These are phyloP conservation scores for Cyphellophora attinorum DNA, from an alignment of 2,329 filamentous ascomycete species.

Conservation along the genomic window DNA sequence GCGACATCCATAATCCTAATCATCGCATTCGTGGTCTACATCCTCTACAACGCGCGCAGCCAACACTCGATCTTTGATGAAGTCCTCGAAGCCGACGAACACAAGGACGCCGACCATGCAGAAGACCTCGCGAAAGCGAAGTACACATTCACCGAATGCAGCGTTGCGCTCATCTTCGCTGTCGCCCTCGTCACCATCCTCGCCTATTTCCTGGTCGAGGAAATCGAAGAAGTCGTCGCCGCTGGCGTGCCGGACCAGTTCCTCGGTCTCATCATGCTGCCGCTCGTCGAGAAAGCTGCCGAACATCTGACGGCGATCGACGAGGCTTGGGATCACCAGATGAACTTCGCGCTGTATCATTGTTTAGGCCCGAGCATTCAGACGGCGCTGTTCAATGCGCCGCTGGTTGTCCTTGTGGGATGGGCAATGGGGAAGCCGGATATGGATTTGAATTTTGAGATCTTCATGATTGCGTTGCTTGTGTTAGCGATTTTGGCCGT, in stretches of 20 bases:
- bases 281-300: constrained; percentile 71
- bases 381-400: constrained; percentile 79
- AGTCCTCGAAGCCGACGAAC: constrained; percentile 62
- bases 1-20: constrained; percentile 62
- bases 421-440: constrained; percentile 60
- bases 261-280: constrained; percentile 57
- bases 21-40: constrained; percentile 55
- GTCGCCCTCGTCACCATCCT: constrained; percentile 63
- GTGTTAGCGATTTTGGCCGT: constrained; percentile 79
- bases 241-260: constrained; percentile 50
- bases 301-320: constrained; percentile 78
- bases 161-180: constrained; percentile 55
- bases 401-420: constrained; percentile 70
- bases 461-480: constrained; percentile 75
- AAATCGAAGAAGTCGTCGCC: constrained; percentile 56
- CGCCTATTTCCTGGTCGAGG: constrained; percentile 61
- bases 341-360: constrained; percentile 73
- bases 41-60: constrained; percentile 64
- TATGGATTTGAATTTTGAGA: constrained; percentile 76
- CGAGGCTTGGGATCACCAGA: constrained; percentile 70
- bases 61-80: constrained; percentile 69
- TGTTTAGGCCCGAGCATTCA: constrained; percentile 81
- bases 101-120: constrained; percentile 53
- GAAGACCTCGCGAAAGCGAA: constrained; percentile 54
- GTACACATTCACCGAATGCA: constrained; percentile 64